A percentile compares a stretch with the other conserved stretches of the same genome.
Evolutionary conservation across 306 rosid species (phyloP).

Genomic region (Herpetospermum pedunculosum): DNA sequence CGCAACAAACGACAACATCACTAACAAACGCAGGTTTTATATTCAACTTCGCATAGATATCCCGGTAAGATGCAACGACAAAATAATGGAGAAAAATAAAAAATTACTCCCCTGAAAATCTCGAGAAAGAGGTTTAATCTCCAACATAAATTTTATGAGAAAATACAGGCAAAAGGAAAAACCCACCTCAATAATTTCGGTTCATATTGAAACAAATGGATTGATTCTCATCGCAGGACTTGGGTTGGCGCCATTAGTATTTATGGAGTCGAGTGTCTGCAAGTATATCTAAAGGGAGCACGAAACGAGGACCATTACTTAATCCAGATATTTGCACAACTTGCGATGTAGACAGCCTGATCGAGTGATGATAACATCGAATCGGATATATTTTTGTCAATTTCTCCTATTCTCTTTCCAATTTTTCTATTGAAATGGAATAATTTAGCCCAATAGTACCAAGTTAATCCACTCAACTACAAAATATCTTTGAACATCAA

Average conservation of each 20-base stretch:
- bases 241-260: neutral
- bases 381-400: neutral
- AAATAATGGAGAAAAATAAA: neutral
- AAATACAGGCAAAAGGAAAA: neutral
- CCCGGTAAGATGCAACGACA: neutral
- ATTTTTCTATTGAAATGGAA: neutral
- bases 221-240: neutral
- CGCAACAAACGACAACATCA: neutral
- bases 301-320: conserved; percentile 1
- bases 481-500: neutral
- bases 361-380: neutral
- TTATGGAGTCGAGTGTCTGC: neutral
- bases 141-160: neutral
- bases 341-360: neutral
- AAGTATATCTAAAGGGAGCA: conserved; percentile 1
- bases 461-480: neutral
- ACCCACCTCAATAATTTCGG: conserved; percentile 5
- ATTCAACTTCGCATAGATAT: neutral
- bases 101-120: neutral
- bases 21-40: neutral
- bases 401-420: neutral
- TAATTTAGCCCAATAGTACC: neutral
- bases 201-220: neutral
- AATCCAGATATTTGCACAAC: conserved; percentile 4
- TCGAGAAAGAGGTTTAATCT: neutral